These are phyloP conservation scores for Penicillium brevicompactum DNA, from an alignment of 2,329 filamentous ascomycete genomes.

Conservation along the genomic window DNA sequence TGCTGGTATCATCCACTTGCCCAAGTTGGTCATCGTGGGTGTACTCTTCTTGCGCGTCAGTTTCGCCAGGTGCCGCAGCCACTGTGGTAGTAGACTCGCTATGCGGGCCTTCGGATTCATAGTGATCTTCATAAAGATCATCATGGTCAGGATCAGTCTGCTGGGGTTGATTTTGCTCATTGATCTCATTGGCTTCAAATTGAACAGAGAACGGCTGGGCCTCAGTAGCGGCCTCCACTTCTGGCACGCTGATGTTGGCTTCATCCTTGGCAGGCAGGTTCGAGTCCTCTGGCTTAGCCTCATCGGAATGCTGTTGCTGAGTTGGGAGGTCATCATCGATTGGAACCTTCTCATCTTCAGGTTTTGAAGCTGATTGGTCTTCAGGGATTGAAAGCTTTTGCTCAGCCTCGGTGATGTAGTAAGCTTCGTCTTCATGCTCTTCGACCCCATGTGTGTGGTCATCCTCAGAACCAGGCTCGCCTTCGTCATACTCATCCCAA, in stretches of 20 bases:
- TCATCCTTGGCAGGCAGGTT: not conserved
- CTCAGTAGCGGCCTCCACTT: not conserved
- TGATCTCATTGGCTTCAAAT: not conserved
- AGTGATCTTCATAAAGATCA: constrained; percentile 19
- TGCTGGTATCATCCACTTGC: constrained; percentile 6
- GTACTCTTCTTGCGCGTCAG: constrained; percentile 12
- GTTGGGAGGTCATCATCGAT: not conserved
- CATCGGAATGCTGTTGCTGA: not conserved
- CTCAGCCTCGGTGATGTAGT: constrained; percentile 4
- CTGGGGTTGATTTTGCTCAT: not conserved
- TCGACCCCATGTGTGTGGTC: constrained; percentile 16
- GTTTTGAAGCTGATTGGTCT: not conserved
- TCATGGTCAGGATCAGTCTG: constrained; percentile 3
- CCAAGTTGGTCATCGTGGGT: constrained; percentile 8
- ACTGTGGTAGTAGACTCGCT: constrained; percentile 35
- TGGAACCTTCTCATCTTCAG: not conserved
- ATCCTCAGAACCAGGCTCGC: constrained; percentile 32
- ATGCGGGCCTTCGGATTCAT: constrained; percentile 31
- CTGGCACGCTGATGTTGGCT: not conserved
- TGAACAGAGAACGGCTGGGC: not conserved
- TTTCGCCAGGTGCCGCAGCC: constrained; percentile 18
- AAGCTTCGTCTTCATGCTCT: constrained; percentile 17
- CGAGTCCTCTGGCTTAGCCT: not conserved
- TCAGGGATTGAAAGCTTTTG: constrained; percentile 9
- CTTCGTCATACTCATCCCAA: constrained; percentile 54